Base-by-base conservation (phyloP, 345 rosid genomes). In the Mercurialis annua region DNA sequence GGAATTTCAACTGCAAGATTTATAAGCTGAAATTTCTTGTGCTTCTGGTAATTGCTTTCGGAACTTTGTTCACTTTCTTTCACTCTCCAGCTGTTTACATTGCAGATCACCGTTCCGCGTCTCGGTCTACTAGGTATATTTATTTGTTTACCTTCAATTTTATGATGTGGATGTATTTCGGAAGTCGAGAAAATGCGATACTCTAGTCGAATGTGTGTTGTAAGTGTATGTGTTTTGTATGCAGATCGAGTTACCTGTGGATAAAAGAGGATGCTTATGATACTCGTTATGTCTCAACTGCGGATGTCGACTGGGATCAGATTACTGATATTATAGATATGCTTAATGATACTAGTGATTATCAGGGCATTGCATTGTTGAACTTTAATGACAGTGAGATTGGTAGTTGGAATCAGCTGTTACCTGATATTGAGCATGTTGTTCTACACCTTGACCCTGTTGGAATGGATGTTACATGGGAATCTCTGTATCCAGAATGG, bases 401-500 rank as follows among this genome's bases (percentile, higher is more conserved):
- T 74, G 76, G 74, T 71, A 77, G 62, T 3, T 81, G 88, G 86
- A 86, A 77, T 77, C 79, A 81, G 67, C 75, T 86, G 26, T 52
- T 78, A 27, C 88, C 87, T 10, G 85, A 86, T 54, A 80, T 81
- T 56, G 85, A 85, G 64, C 92, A 85, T 76, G 81, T 88, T 55
- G 64, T 73, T 73, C 74, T 90, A 73, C 87, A 72, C 57, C 78
- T 90, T 4, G 78, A 84, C 30, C 58, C 74, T 66, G 77, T 73
- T 8, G 71, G 77, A 15, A 62, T 62, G 27, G 82, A 83, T 55
- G 38, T 88, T 48, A 85, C 92, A 44, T 92, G 95, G 98, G 95
- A 92, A 71, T 79, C 85, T 34, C 64, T 92, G 12, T 92, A 90
- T 66, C 96, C 95, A 12, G 96, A 92, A 69, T 88, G 98, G 98